Base-by-base conservation (phyloP, 2,329 filamentous ascomycete species). In the Aspergillus quadricinctus region DNA sequence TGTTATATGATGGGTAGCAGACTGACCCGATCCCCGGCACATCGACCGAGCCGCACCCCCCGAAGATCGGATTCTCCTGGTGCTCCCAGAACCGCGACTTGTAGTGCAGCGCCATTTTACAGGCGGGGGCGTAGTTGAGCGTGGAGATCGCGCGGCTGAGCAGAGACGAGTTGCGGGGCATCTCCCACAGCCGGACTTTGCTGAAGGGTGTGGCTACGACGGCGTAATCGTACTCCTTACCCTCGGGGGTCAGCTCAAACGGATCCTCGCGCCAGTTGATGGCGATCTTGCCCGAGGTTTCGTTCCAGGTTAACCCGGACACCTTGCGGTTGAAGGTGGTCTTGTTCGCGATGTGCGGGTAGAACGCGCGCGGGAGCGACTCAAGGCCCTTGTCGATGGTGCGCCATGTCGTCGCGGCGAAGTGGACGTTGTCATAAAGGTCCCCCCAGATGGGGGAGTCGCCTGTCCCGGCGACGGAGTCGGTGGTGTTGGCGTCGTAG, bases 31-130 rank as follows among this genome's bases (percentile, higher is more conserved):
- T 61, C 1, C 70, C 69, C 1, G 65, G 46, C 1, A 66, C 57
- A 49, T 69, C 66, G 10, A 73, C 69, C 0, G 64, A 61, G 11
- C 68, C 68, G 45, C 69, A 72, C 6, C 85, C 83, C 11, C 88
- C 87, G 57, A 82, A 77, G 67, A 90, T 89, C 4, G 82, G 80
- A 1, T 75, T 69, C 2, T 72, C 68, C 8, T 81, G 69, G 56
- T 83, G 77, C 58, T 83, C 81, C 81, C 81, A 83, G 72, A 83
- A 83, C 1, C 88, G 83, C 0, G 86, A 84, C 56, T 81, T 77
- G 75, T 88, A 90, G 69, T 88, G 85, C 2, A 90, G 79, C 0
- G 86, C 83, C 0, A 90, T 80, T 68, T 83, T 83, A 66, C 80
- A 83, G 1, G 75, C 71, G 25, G 76, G 77, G 25, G 75, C 66